phyloP scores from a whole-genome alignment of 2,329 filamentous ascomycete species.

The Colletotrichum ledebouriae region DNA sequence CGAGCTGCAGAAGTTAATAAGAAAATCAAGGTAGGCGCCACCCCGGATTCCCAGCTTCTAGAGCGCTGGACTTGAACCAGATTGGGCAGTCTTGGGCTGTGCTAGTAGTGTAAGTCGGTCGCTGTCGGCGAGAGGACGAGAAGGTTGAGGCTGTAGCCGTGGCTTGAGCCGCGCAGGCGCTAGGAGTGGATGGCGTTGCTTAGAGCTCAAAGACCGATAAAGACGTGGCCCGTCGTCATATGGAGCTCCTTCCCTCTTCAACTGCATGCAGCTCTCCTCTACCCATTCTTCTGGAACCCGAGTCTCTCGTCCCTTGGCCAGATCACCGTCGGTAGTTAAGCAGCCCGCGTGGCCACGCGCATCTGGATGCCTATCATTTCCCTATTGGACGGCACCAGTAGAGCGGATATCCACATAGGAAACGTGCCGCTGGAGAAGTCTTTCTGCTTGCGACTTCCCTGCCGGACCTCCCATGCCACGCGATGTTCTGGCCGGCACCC shows the following conservation, averaged over 20 bases:
- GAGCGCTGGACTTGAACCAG: constrained; percentile 20
- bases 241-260: constrained; percentile 2
- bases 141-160: constrained; percentile 22
- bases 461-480: constrained; percentile 23
- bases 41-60: constrained; percentile 27
- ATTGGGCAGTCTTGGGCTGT: constrained; percentile 7
- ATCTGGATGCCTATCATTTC: constrained; percentile 25
- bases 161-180: constrained; percentile 25
- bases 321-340: constrained; percentile 11
- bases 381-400: constrained; percentile 5
- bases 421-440: constrained; percentile 2
- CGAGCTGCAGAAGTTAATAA: constrained; percentile 19
- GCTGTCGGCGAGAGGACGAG: constrained; percentile 4
- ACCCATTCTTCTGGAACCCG: background rate
- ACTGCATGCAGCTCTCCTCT: constrained; percentile 31
- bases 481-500: constrained; percentile 18
- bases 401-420: constrained; percentile 20
- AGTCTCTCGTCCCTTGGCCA: constrained; percentile 23
- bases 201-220: constrained; percentile 33
- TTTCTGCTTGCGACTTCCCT: constrained; percentile 32
- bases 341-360: constrained; percentile 20
- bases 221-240: constrained; percentile 27
- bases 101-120: constrained; percentile 29
- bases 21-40: constrained; percentile 22
- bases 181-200: constrained; percentile 28